Base-by-base conservation (phyloP, 2,329 filamentous ascomycete genomes). In the Apiospora rasikravindrae region DNA sequence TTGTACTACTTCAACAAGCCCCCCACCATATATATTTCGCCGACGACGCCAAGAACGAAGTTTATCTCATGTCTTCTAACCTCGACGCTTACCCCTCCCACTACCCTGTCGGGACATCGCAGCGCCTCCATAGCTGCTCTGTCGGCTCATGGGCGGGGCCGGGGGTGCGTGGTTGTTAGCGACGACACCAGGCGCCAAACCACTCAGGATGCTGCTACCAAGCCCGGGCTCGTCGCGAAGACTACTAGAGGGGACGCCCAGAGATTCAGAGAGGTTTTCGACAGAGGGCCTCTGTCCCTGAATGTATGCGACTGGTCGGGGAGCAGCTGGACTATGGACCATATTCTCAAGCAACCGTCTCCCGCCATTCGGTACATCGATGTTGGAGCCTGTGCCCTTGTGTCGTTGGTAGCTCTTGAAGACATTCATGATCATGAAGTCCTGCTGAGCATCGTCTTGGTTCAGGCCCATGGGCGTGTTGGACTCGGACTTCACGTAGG, bases 351-450 rank as follows among this genome's bases (percentile, higher is more conserved):
- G 84, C 11, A 90, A 81, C 74, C 84, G 86, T 70, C 88, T 87
- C 71, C 88, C 84, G 40, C 88, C 88, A 72, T 86, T 86, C 57
- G 85, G 83, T 6, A 83, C 82, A 72, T 89, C 86, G n/a, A 91
- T 84, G 71, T 89, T 88, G 44, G 88, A 84, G 2, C 89, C 89
- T 2, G 84, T 82, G 73, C 87, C 88, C 77, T 89, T 84, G 5
- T 81, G 81, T 71, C 84, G 82, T 77, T 88, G 86, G 75, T 90
- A 91, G 75, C 87, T 86, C 77, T 87, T 86, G 75, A 89, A 87
- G 73, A 87, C 85, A 47, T 86, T 86, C 83, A 92, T 89, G 67
- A 91, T 86, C 13, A 86, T 84, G 40, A 91, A 80, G 70, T 91
- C 90, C 10, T 86, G 87, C 44, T 82, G 81, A 61, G 89, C 84